phyloP scores from a whole-genome alignment of 306 rosid species.

The Prunus padus region DNA sequence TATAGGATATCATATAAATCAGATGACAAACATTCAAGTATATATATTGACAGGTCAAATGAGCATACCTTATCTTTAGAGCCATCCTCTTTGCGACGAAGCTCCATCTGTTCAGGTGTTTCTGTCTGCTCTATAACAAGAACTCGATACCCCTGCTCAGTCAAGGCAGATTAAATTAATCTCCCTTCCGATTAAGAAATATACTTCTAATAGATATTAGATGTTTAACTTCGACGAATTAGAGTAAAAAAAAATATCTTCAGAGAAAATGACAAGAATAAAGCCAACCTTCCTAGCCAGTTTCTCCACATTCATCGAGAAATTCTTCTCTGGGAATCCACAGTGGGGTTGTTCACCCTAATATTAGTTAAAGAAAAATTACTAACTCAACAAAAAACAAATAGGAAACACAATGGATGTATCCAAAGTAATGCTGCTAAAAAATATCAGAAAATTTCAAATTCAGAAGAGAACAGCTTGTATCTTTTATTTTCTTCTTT shows the following conservation, averaged over 20 bases:
- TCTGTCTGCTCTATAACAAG: conserved; percentile 97
- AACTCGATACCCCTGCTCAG: conserved; percentile 80
- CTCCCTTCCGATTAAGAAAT: conserved; percentile 19
- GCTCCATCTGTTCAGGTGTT: conserved; percentile 92
- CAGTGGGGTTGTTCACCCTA: conserved; percentile 99
- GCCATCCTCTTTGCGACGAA: conserved; percentile 85
- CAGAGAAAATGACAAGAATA: conserved; percentile 10
- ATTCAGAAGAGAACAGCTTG: background rate
- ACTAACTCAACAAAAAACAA: conserved; percentile 9
- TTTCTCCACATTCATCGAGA: conserved; percentile 78
- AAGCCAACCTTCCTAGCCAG: conserved; percentile 85
- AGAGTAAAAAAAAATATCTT: background rate
- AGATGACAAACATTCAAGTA: background rate
- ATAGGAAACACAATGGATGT: conserved; percentile 2
- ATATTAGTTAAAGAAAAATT: conserved; percentile 18
- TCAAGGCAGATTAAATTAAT: conserved; percentile 30
- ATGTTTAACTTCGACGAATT: conserved; percentile 12
- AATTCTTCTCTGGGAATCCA: conserved; percentile 95
- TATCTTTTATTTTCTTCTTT: background rate
- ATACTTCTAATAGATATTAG: conserved; percentile 15
- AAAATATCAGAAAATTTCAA: background rate
- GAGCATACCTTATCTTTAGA: conserved; percentile 76
- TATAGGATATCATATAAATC: background rate
- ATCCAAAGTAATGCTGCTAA: background rate
- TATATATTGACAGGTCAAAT: background rate